Evolutionary conservation across 768 basidiomycete species (phyloP).

Genomic region (Hericium rajendrae): DNA sequence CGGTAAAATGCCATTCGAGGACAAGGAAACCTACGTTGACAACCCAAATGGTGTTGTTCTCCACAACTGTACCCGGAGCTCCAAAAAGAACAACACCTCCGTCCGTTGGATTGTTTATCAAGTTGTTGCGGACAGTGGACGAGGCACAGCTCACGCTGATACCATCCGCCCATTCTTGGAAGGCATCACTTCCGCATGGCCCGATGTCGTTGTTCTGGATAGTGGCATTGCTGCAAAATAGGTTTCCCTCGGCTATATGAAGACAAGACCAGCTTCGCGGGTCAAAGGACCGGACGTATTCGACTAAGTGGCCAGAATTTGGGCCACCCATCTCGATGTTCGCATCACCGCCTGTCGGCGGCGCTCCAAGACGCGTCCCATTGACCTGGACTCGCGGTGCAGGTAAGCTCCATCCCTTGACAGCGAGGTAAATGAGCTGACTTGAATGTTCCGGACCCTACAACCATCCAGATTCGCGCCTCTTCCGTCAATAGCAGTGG

Average conservation of each 20-base stretch:
- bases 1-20: not conserved
- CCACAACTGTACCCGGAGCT: slow-evolving; percentile 58
- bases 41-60: slow-evolving; percentile 72
- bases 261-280: slow-evolving; percentile 80
- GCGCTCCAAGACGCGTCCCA: slow-evolving; percentile 50
- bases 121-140: slow-evolving; percentile 54
- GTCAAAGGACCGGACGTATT: slow-evolving; percentile 68
- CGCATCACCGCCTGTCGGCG: slow-evolving; percentile 50
- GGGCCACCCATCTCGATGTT: slow-evolving; percentile 82
- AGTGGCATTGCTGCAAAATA: slow-evolving; percentile 51
- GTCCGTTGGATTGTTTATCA: slow-evolving; percentile 65
- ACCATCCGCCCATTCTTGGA: slow-evolving; percentile 75
- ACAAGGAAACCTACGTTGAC: slow-evolving; percentile 37
- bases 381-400: slow-evolving; percentile 41
- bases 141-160: slow-evolving; percentile 65
- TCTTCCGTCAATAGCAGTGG: slow-evolving; percentile 62
- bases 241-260: slow-evolving; percentile 61
- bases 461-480: slow-evolving; percentile 51
- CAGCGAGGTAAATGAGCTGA: slow-evolving; percentile 16
- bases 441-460: slow-evolving; percentile 66
- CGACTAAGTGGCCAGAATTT: slow-evolving; percentile 63
- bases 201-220: slow-evolving; percentile 81
- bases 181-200: slow-evolving; percentile 57
- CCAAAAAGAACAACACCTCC: slow-evolving; percentile 77
- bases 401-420: not conserved